phyloP scores from a whole-genome alignment of 371 early-diverging fungal genomes.

The Funneliformis caledonium region DNA sequence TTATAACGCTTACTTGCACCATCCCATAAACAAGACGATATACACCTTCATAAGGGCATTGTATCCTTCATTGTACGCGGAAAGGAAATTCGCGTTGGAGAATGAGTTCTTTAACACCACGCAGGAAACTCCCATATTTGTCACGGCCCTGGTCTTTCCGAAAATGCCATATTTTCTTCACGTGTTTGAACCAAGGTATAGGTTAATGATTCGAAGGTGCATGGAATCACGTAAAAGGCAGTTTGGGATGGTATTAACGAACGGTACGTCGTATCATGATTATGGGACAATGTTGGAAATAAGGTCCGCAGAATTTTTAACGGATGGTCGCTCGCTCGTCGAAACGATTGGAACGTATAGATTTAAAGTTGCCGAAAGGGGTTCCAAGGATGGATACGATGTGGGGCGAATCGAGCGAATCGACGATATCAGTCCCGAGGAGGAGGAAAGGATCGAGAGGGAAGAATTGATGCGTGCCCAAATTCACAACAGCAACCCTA shows the following conservation, averaged over 20 bases:
- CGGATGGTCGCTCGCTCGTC: conserved; percentile 55
- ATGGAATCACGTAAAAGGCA: conserved; percentile 55
- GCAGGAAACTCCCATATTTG: conserved; percentile 62
- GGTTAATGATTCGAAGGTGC: conserved; percentile 62
- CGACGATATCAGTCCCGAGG: conserved; percentile 50
- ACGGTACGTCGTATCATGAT: conserved; percentile 40
- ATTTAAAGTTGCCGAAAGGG: conserved; percentile 48
- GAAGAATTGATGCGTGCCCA: background rate
- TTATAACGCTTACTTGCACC: conserved; percentile 46
- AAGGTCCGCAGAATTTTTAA: conserved; percentile 48
- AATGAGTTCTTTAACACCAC: conserved; percentile 37
- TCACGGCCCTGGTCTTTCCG: conserved; percentile 67
- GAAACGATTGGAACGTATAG: conserved; percentile 53
- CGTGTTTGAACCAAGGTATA: conserved; percentile 69
- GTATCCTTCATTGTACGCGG: conserved; percentile 26
- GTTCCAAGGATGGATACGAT: conserved; percentile 44
- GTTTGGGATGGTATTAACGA: conserved; percentile 65
- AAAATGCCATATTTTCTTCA: conserved; percentile 65
- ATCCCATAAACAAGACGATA: conserved; percentile 36
- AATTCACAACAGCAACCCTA: conserved; percentile 17
- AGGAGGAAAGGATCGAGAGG: background rate
- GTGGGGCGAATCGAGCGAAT: conserved; percentile 54
- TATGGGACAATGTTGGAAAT: conserved; percentile 59
- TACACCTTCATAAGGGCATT: conserved; percentile 4
- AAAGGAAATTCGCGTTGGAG: conserved; percentile 4